Evolutionary conservation across 1,139 yeast species (phyloP), one percentile per base, ranked within the genome.

Genomic region (Geotrichum carabidarum): DNA sequence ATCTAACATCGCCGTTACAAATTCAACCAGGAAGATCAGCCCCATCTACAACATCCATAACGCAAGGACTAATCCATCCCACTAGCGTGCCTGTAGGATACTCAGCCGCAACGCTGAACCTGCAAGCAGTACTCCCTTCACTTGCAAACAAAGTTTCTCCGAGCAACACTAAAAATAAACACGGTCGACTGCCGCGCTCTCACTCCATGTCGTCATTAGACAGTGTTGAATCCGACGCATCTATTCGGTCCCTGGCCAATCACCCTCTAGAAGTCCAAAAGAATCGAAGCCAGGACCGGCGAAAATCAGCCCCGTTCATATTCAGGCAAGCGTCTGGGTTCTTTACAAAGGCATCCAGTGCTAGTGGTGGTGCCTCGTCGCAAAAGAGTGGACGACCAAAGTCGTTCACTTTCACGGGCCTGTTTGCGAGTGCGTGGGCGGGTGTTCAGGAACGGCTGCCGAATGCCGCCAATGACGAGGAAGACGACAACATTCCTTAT

Each of bases 241-340:
- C 55, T n/a, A 27, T 48, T 6, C 38, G 41, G 30, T 30, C 55
- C 8, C 8, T 41, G 18, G 48, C 43, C 11, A 12, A 43, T n/a
- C 48, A 44, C 11, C 44, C 31, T 4, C 15, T 48, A 9, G 48
- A 43, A 30, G 36, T 43, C 8, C 40, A 51, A 4, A 52, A 52
- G 30, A 47, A 43, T 11, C 14, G n/a, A 8, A 35, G 37, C 18
- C 22, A 41, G 17, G 51, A 48, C 22, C 44, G 51, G 27, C 38
- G 55, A 17, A 52, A 52, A 35, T 47, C 55, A 4, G 51, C 51
- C 8, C 55, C 55, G 14, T 52, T 47, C 31, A 15, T 45, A 35
- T 17, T 37, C 4, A 17, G 55, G 17, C 55, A 52, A 27, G 50
- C 44, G 9, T 48, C 55, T 11, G 50, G 48, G n/a, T 14, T 27